These are phyloP conservation scores for Tylopilus subfusipes DNA, from an alignment of 768 basidiomycete species.

Conservation along the genomic window DNA sequence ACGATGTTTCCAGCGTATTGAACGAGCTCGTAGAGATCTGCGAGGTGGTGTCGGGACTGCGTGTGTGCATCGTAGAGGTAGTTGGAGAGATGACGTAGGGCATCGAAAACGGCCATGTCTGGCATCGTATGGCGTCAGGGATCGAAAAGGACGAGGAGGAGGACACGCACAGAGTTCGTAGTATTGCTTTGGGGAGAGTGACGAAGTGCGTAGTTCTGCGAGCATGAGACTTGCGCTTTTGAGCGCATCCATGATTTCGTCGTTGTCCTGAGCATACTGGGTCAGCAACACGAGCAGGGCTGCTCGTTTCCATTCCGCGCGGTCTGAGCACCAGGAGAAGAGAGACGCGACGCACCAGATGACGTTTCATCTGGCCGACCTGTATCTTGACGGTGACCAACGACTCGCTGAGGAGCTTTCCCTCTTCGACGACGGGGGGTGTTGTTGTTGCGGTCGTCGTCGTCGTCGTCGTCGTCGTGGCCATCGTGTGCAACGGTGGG, in stretches of 20 bases:
- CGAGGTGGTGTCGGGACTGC: slow-evolving; percentile 88
- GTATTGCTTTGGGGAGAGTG: slow-evolving; percentile 94
- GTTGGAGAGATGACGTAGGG: slow-evolving; percentile 89
- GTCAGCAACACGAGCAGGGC: not conserved
- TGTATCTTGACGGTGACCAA: slow-evolving; percentile 85
- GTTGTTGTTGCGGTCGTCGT: slow-evolving; percentile 15
- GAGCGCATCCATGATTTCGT: slow-evolving; percentile 97
- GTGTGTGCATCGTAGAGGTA: slow-evolving; percentile 97
- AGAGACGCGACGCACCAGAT: slow-evolving; percentile 57
- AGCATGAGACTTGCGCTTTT: slow-evolving; percentile 98
- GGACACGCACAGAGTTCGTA: slow-evolving; percentile 85
- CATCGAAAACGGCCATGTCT: slow-evolving; percentile 99
- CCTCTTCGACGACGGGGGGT: slow-evolving; percentile 62
- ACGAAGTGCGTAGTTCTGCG: slow-evolving; percentile 90
- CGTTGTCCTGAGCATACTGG: slow-evolving; percentile 60
- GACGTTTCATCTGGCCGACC: slow-evolving; percentile 92
- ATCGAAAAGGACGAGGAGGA: not conserved
- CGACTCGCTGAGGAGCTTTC: slow-evolving; percentile 80
- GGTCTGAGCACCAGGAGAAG: not conserved
- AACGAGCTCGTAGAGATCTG: slow-evolving; percentile 98
- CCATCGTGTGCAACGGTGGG: slow-evolving; percentile 19
- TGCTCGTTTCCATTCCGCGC: not conserved
- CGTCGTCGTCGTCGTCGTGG: slow-evolving; percentile 17
- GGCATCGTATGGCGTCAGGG: not conserved
- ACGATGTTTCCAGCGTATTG: slow-evolving; percentile 98